Evolutionary conservation across 1,139 yeast genomes (phyloP).

Genomic region (Geotrichum europaeum): DNA sequence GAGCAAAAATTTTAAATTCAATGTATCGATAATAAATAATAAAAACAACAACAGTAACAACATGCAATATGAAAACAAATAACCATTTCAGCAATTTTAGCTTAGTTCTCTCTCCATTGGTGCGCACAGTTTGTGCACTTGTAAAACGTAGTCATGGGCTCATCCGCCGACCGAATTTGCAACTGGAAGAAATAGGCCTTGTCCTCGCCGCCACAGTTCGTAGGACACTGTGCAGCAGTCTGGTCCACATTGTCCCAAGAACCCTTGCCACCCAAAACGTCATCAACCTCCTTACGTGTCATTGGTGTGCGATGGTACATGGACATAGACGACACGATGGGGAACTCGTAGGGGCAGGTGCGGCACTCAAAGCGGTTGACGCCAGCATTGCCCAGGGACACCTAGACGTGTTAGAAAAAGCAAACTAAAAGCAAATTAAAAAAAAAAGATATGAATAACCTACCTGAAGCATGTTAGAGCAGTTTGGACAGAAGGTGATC

Average conservation of each 20-base stretch:
- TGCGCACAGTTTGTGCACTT: conserved; percentile 86
- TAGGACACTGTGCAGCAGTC: conserved; percentile 70
- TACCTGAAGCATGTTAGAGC: conserved; percentile 79
- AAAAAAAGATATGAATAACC: conserved; percentile 16
- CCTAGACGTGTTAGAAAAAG: conserved; percentile 8
- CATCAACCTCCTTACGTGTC: conserved; percentile 88
- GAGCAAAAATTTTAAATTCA: not conserved
- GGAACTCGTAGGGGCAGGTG: conserved; percentile 92
- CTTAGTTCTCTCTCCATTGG: conserved; percentile 92
- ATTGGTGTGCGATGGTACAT: conserved; percentile 79
- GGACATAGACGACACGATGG: conserved; percentile 65
- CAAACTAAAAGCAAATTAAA: not conserved
- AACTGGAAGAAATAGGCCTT: conserved; percentile 95
- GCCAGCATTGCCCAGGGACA: conserved; percentile 25
- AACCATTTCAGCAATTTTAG: not conserved
- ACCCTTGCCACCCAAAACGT: conserved; percentile 93
- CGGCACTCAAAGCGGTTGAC: conserved; percentile 64
- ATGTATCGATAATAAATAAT: not conserved
- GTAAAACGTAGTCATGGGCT: conserved; percentile 93
- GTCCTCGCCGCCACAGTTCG: conserved; percentile 75
- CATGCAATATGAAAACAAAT: not conserved
- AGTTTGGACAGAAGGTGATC: conserved; percentile 91
- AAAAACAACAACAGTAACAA: not conserved
- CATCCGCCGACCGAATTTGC: conserved; percentile 89
- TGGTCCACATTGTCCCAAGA: conserved; percentile 98